phyloP scores from a whole-genome alignment of 2,329 filamentous ascomycete genomes.

The Onygena corvina region DNA sequence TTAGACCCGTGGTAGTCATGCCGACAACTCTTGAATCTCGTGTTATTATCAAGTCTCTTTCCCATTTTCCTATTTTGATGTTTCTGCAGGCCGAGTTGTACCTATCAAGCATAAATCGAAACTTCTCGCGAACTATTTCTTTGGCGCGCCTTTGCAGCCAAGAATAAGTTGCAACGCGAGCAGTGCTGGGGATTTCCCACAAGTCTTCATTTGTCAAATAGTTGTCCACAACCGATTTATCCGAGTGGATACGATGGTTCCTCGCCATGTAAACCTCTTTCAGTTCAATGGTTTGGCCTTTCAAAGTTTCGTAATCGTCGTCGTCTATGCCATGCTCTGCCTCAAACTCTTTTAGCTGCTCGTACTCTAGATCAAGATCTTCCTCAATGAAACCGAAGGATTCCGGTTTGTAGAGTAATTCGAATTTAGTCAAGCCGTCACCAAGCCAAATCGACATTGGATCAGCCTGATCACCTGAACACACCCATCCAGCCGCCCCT shows the following conservation, averaged over 20 bases:
- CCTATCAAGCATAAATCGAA: constrained; percentile 40
- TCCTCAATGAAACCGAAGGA: constrained; percentile 45
- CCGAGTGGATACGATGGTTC: constrained; percentile 11
- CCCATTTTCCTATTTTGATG: constrained; percentile 47
- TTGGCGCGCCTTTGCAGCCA: constrained; percentile 49
- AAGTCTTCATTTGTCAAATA: constrained; percentile 41
- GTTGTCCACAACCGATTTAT: constrained; percentile 27
- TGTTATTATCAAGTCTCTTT: constrained; percentile 49
- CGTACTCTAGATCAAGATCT: constrained; percentile 50
- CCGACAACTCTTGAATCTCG: constrained; percentile 49
- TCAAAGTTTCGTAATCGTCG: constrained; percentile 43
- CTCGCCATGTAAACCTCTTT: constrained; percentile 30
- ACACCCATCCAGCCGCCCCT: constrained; percentile 37
- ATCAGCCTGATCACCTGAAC: constrained; percentile 21
- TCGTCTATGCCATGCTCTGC: constrained; percentile 44
- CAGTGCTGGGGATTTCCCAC: constrained; percentile 44
- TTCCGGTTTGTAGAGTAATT: constrained; percentile 35
- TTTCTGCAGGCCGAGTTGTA: constrained; percentile 43
- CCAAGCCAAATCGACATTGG: constrained; percentile 48
- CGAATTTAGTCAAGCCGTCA: constrained; percentile 38
- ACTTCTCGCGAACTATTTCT: constrained; percentile 31
- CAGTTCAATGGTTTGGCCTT: constrained; percentile 36
- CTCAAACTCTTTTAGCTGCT: constrained; percentile 50
- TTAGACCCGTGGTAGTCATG: constrained; percentile 67
- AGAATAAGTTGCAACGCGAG: constrained; percentile 56